Conservation (phyloP, 352 stramenopile genomes). For the Pythium insidiosum region DNA sequence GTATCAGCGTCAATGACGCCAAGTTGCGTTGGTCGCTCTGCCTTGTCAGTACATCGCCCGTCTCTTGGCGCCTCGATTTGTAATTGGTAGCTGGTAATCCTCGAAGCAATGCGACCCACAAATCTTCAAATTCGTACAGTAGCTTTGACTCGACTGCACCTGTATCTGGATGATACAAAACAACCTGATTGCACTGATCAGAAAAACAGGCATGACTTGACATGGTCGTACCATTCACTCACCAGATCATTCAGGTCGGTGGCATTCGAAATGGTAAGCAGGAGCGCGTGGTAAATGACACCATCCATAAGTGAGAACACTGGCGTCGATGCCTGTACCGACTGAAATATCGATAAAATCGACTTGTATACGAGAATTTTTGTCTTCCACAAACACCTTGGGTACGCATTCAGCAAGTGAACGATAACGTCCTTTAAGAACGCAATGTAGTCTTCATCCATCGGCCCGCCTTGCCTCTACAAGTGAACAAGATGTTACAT, state of each 20-base stretch:
- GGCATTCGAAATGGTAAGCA: conserved; percentile 62
- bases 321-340: too few species aligned
- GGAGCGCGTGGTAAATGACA: conserved; percentile 46
- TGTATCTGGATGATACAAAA: conserved; percentile 73
- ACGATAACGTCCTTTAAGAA: conserved; percentile 51
- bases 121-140: conserved; percentile 66
- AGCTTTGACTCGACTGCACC: conserved; percentile 60
- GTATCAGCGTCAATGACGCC: conserved; percentile 13
- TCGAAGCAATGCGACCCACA: conserved; percentile 52
- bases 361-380: conserved; percentile 49
- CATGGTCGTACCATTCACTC: not conserved
- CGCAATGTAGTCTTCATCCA: conserved; percentile 39
- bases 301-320: too few species aligned
- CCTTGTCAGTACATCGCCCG: too few species aligned
- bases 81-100: too few species aligned
- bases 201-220: not conserved
- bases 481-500: too few species aligned
- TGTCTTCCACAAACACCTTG: conserved; percentile 48
- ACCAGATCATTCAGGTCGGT: conserved; percentile 38
- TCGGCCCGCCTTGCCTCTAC: not conserved
- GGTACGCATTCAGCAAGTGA: conserved; percentile 56
- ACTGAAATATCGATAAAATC: conserved; percentile 33
- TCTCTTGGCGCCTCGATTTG: too few species aligned
- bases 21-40: too few species aligned
- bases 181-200: conserved; percentile 15